Evolutionary conservation across 345 rosid species (phyloP), one percentile per base, ranked within the genome.

Genomic region (Nephelium lappaceum): DNA sequence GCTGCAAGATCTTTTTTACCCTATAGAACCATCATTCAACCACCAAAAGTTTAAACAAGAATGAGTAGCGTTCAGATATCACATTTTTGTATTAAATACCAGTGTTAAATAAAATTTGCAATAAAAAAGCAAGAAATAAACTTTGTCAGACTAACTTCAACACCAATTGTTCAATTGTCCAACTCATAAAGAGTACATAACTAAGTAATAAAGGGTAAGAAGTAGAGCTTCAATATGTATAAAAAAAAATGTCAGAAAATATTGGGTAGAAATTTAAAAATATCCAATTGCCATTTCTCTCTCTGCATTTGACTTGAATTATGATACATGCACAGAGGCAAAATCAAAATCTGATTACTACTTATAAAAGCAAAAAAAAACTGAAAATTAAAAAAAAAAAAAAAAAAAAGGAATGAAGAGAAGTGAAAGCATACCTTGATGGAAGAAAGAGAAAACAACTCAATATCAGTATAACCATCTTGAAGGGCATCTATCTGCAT

Each of bases 1-100:
- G 95, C 98, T 74, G 80, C 89, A 57, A 91, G 88, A 85, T 91
- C 98, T 80, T 92, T 93, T 82, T 93, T 94, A 21, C 97, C 99
- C 98, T 94, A 82, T 71, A 81, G 67, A 69, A 61, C 11, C 62
- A 84, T 39, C 62, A 71, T 66, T 73, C 67, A 75, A 47, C 67
- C 58, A 78, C 71, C 71, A 39, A 67, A 72, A 58, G 53, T 45
- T 24, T 27, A 24, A 25, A 69, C 38, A 75, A 6, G 36, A 45
- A 73, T 31, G 4, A 11, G 39, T 23, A 60, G 11, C 9, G 25
- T 19, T 6, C 12, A 31, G 23, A 3, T 55, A 24, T 42, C 14
- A 21, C 23, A 10, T 14, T 38, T 53, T 55, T 5, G 9, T 57
- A 11, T 55, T 39, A 10, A 11, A 53, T 21, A 67, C 23, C 11